Evolutionary conservation across 2,329 filamentous ascomycete genomes (phyloP).

Genomic region (Iodosphaeria phyllophila): DNA sequence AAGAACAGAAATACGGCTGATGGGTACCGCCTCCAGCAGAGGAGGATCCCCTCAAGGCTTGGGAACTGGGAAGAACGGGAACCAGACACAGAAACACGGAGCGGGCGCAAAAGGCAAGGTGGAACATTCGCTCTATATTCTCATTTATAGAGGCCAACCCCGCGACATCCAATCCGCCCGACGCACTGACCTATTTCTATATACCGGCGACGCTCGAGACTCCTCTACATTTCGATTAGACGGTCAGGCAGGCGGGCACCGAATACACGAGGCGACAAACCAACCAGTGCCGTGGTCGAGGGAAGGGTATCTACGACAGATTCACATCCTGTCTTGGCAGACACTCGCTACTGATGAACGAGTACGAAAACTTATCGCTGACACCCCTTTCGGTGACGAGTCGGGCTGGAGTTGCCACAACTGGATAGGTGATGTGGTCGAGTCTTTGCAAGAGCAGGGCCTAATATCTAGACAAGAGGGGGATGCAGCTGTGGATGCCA

Average conservation of each 20-base stretch:
- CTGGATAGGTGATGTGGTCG: constrained; percentile 5
- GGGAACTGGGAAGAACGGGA: too few species aligned
- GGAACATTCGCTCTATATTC: constrained; percentile 13
- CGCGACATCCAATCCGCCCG: constrained; percentile 12
- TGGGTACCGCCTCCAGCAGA: too few species aligned
- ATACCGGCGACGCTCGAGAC: constrained; percentile 10
- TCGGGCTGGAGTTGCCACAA: constrained; percentile 3
- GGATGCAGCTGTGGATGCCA: constrained; percentile 3
- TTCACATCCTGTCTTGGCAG: constrained; percentile 4
- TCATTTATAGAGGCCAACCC: constrained; percentile 13
- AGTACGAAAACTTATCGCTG: constrained; percentile 1
- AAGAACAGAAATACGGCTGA: too few species aligned
- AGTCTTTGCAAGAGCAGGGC: constrained; percentile 1
- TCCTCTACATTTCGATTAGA: constrained; percentile 13
- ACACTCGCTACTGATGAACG: too few species aligned
- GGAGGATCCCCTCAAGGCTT: too few species aligned
- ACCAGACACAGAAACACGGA: constrained; percentile 10
- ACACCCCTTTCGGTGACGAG: constrained; percentile 3
- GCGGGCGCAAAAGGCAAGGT: too few species aligned
- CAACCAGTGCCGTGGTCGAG: constrained; percentile 8
- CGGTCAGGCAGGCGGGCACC: constrained; percentile 10
- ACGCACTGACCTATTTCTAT: constrained; percentile 11
- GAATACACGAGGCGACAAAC: constrained; percentile 10
- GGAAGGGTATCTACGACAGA: constrained; percentile 10
- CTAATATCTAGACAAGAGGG: constrained; percentile 3